Conservation (phyloP, 345 rosid genomes). For the Eucalyptus lansdowneana region DNA sequence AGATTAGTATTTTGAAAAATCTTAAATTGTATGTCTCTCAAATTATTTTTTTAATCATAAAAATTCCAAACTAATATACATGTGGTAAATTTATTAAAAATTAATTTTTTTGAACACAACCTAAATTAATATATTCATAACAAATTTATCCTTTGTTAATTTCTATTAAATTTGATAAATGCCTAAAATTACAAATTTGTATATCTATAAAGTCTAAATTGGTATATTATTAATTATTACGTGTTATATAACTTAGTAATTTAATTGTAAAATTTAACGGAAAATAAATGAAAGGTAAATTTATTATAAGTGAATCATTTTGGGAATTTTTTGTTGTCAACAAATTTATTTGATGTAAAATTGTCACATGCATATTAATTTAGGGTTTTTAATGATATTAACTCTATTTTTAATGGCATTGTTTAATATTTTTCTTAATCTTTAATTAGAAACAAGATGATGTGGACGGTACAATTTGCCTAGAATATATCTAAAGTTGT, state of each 20-base stretch:
- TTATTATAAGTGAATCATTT: fast-evolving
- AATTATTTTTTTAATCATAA: too few relatives aligned
- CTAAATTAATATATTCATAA: fast-evolving
- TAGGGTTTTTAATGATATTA: too few relatives aligned
- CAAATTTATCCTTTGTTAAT: fast-evolving
- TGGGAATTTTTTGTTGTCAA: too few relatives aligned
- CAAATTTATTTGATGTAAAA: too few relatives aligned
- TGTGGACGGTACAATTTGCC: background rate
- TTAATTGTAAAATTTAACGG: fast-evolving
- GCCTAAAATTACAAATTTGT: fast-evolving
- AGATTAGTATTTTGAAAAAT: fast-evolving
- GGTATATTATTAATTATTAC: fast-evolving
- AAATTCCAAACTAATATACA: fast-evolving
- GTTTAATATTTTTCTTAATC: background rate
- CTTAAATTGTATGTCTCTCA: fast-evolving
- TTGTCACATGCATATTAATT: too few relatives aligned
- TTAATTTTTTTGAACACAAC: fast-evolving
- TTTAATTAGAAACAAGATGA: background rate
- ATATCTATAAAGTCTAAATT: fast-evolving
- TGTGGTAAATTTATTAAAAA: fast-evolving
- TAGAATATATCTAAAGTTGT: background rate
- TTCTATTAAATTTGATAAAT: fast-evolving
- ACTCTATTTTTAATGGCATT: background rate
- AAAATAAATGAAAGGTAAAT: fast-evolving
- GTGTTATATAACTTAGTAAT: fast-evolving